These are phyloP conservation scores for Henckelia pumila DNA, from an alignment of 257 asterid genomes.

Conservation along the genomic window DNA sequence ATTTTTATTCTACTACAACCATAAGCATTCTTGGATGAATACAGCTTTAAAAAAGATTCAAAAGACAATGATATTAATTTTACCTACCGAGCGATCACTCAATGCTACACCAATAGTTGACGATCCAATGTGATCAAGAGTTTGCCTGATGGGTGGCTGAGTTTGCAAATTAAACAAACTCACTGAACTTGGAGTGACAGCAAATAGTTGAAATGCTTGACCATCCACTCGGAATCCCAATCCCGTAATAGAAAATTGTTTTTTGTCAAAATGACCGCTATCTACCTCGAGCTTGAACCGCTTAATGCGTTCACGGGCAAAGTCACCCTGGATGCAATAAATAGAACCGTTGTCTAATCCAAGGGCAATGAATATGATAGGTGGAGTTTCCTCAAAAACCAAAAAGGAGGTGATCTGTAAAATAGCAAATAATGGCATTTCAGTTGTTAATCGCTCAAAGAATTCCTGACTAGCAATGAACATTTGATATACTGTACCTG, in stretches of 20 bases:
- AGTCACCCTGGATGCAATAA: slow-evolving; percentile 95
- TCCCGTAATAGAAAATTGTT: slow-evolving; percentile 58
- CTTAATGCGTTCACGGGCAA: slow-evolving; percentile 95
- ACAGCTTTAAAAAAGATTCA: background rate
- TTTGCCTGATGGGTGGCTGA: slow-evolving; percentile 63
- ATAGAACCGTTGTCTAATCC: slow-evolving; percentile 87
- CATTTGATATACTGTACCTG: slow-evolving; percentile 43
- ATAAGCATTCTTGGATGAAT: slow-evolving; percentile 7
- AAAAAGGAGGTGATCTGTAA: slow-evolving; percentile 79
- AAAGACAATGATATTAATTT: background rate
- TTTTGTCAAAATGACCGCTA: slow-evolving; percentile 39
- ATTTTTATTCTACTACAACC: background rate
- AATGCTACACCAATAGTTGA: slow-evolving; percentile 72
- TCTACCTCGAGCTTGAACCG: slow-evolving; percentile 85
- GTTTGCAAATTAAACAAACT: slow-evolving; percentile 70
- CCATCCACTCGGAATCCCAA: slow-evolving; percentile 92
- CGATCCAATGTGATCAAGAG: slow-evolving; percentile 89
- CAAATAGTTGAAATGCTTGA: slow-evolving; percentile 74
- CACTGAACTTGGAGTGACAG: slow-evolving; percentile 83
- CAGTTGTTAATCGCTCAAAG: slow-evolving; percentile 4
- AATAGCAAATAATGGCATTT: slow-evolving; percentile 19
- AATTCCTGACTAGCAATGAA: slow-evolving; percentile 5
- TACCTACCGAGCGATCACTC: slow-evolving; percentile 79
- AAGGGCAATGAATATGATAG: slow-evolving; percentile 81
- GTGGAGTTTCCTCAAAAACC: slow-evolving; percentile 92